Conservation (phyloP, 129 eudicot species). For the Arctium minus region DNA sequence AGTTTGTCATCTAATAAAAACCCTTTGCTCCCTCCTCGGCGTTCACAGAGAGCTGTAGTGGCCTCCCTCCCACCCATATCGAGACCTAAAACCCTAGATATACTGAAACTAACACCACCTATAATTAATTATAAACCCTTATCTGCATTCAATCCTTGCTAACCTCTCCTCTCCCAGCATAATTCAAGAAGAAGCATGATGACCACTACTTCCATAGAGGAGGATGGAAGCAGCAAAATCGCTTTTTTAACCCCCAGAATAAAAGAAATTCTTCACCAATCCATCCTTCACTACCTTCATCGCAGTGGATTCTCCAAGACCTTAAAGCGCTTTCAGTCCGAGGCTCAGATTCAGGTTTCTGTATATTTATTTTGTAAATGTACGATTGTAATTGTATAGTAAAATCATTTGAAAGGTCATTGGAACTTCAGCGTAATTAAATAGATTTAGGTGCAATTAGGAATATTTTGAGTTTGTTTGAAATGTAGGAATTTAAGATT, state of each 20-base stretch:
- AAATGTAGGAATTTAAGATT: not conserved
- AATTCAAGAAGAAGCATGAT: not conserved
- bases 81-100: constrained; percentile 9
- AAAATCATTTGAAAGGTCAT: not conserved
- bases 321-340: constrained; percentile 51
- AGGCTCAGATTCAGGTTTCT: constrained; percentile 54
- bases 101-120: not conserved
- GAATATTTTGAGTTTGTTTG: not conserved
- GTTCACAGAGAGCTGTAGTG: not conserved
- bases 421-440: not conserved
- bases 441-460: not conserved
- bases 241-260: constrained; percentile 24
- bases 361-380: not conserved
- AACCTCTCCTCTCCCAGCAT: not conserved
- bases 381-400: not conserved
- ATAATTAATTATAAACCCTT: not conserved
- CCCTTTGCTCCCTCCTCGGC: not conserved
- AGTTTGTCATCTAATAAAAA: not conserved
- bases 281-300: constrained; percentile 50
- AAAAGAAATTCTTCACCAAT: constrained; percentile 37
- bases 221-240: not conserved
- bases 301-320: constrained; percentile 49
- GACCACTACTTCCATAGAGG: not conserved
- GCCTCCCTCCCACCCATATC: constrained; percentile 8
- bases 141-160: too few relatives aligned